Percentiles rank a stretch among this genome's conserved stretches.
Conservation (phyloP, 495 filamentous ascomycete genomes). For the Aspergillus baeticus region DNA sequence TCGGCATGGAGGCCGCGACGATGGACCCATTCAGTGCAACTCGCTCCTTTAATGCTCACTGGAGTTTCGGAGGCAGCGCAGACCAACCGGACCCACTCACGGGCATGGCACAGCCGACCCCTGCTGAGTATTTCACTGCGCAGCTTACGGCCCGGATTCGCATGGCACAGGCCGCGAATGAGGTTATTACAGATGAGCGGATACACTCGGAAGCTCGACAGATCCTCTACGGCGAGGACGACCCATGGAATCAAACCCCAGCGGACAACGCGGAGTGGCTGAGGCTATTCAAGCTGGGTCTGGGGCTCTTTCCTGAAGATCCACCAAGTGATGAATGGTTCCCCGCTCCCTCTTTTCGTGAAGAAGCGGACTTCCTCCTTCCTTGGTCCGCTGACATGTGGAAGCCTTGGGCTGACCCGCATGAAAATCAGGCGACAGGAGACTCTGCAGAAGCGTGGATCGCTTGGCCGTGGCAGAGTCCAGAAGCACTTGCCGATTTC, state of each 20-base stretch:
- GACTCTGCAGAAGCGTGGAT: neutral
- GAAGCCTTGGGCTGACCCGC: neutral
- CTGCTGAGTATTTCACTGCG: neutral
- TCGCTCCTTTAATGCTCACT: neutral
- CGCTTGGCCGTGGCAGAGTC: neutral
- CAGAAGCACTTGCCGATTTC: neutral
- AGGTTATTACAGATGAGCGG: neutral
- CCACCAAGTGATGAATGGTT: neutral
- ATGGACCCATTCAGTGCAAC: conserved; percentile 23
- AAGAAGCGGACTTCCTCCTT: neutral
- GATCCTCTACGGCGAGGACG: neutral
- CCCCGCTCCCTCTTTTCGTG: neutral
- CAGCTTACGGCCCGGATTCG: neutral
- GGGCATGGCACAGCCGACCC: neutral
- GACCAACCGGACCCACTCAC: too few relatives aligned
- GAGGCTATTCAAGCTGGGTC: neutral
- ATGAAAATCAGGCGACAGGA: neutral
- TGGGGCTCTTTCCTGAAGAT: neutral
- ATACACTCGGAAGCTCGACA: neutral
- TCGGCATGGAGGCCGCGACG: conserved; percentile 17
- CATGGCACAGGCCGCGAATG: neutral
- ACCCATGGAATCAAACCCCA: neutral
- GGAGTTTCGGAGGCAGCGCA: neutral
- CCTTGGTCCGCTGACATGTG: neutral
- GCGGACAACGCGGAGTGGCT: neutral